Conservation (phyloP, 2,329 filamentous ascomycete genomes). For the Scytalidium lignicola region DNA sequence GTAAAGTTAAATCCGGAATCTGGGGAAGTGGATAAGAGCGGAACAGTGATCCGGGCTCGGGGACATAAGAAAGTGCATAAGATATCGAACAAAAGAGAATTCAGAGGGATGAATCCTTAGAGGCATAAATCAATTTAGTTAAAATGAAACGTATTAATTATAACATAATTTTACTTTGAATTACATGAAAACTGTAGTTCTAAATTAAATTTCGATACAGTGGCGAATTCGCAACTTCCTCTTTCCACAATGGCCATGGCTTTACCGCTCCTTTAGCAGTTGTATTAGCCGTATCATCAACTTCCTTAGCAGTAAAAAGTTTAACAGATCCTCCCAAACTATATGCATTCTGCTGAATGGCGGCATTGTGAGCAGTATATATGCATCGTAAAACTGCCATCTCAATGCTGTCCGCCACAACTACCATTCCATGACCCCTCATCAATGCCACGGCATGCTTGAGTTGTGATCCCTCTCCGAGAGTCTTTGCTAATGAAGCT, state of each 20-base stretch:
- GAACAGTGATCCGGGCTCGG: too few relatives aligned
- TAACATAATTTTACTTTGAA: too few relatives aligned
- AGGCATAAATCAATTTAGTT: too few relatives aligned
- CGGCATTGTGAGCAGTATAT: constrained; percentile 37
- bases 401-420: constrained; percentile 30
- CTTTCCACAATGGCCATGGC: constrained; percentile 22
- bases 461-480: constrained; percentile 15
- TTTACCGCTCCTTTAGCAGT: constrained; percentile 17
- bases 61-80: too few relatives aligned
- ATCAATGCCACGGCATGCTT: constrained; percentile 35
- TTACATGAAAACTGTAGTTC: too few relatives aligned
- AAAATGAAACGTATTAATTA: too few relatives aligned
- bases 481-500: constrained; percentile 27
- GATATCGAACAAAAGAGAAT: too few relatives aligned
- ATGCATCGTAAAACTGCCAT: constrained; percentile 34
- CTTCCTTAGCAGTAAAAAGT: constrained; percentile 11
- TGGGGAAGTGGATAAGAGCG: too few relatives aligned
- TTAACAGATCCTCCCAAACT: neutral
- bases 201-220: constrained; percentile 16
- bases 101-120: too few relatives aligned
- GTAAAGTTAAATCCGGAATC: too few relatives aligned
- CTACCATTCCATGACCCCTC: constrained; percentile 38
- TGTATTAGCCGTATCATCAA: constrained; percentile 18
- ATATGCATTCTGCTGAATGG: constrained; percentile 33
- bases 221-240: constrained; percentile 18